These are phyloP conservation scores for Tephrocybe rancida DNA, from an alignment of 768 basidiomycete species.

Conservation along the genomic window DNA sequence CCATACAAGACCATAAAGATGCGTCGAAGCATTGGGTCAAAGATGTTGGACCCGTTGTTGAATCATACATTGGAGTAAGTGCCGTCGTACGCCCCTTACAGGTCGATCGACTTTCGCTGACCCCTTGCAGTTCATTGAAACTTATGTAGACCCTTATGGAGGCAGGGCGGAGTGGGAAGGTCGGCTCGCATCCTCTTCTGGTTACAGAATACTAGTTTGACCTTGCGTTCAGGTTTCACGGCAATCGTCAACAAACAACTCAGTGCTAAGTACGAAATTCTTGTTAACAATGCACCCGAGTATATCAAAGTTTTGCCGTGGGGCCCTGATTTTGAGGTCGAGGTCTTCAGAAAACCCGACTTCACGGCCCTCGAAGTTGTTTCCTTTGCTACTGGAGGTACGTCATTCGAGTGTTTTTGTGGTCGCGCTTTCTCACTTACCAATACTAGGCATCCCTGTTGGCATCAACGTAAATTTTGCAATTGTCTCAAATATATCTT, in stretches of 20 bases:
- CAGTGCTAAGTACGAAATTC: conserved; percentile 77
- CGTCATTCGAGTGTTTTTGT: conserved; percentile 12
- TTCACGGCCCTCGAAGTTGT: conserved; percentile 86
- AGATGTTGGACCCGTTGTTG: conserved; percentile 85
- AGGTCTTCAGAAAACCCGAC: conserved; percentile 82
- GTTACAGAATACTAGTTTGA: conserved; percentile 3
- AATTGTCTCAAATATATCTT: not conserved
- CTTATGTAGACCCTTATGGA: conserved; percentile 88
- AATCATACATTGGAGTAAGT: conserved; percentile 77
- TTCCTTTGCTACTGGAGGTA: conserved; percentile 82
- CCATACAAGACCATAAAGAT: conserved; percentile 77
- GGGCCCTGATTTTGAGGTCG: conserved; percentile 71
- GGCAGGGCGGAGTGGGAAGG: conserved; percentile 95
- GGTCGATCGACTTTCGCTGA: not conserved
- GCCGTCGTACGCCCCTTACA: not conserved
- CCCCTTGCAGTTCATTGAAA: conserved; percentile 64
- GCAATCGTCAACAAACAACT: conserved; percentile 86
- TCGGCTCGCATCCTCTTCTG: conserved; percentile 21
- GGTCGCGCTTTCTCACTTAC: not conserved
- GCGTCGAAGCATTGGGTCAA: conserved; percentile 84
- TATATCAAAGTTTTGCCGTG: conserved; percentile 84
- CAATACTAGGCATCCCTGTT: conserved; percentile 72
- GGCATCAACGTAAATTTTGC: conserved; percentile 76
- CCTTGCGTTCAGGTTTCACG: conserved; percentile 67
- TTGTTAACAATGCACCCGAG: conserved; percentile 77